Base-by-base conservation (phyloP, 345 rosid genomes). In the Gossypium raimondii region DNA sequence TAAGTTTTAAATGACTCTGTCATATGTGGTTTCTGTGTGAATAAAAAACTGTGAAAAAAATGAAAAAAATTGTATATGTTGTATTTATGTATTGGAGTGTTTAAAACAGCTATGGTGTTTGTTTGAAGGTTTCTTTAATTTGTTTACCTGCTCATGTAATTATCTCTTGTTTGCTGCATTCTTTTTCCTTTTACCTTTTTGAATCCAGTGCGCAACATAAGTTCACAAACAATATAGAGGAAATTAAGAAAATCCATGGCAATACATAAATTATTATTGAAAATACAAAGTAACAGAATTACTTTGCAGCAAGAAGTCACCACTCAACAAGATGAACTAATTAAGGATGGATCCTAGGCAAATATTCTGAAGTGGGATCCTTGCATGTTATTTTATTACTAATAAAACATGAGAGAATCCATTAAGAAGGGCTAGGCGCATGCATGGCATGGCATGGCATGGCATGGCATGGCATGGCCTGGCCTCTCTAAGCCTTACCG, bases 401-500 rank as follows among this genome's bases (percentile, higher is more conserved):
- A 13, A 29, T 0, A 51, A 24, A 50, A 53, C 41, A 34, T 34
- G 11, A 34, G 59, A 14, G 5, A 25, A 1, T 34, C 56, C n/a
- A 55, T 13, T 66, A 24, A 20, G 0, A 10, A 34, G 41, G 7
- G 41, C 41, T 34, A 34, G 7, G 41, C 1, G 1, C 6, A 34
- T 34, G 41, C 48, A 45, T 45, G 3, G 12, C 48, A 45, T 45
- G 48, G 12, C 48, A 7, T 45, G 48, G 11, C 48, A 3, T 24
- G 48, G 11, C 48, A 7, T 45, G 48, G 11, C 48, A 3, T 24
- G 25, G 25, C 25, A 0, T 29, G 12, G 3, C 13, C 7, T 45
- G 50, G 12, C 50, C 41, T 5, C 17, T 76, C 70, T 81, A 81
- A 48, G 82, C 79, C 71, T 85, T 83, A 24, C 8, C 11, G 71